phyloP scores from a whole-genome alignment of 2,329 filamentous ascomycete species.

The Aciculosporium take region DNA sequence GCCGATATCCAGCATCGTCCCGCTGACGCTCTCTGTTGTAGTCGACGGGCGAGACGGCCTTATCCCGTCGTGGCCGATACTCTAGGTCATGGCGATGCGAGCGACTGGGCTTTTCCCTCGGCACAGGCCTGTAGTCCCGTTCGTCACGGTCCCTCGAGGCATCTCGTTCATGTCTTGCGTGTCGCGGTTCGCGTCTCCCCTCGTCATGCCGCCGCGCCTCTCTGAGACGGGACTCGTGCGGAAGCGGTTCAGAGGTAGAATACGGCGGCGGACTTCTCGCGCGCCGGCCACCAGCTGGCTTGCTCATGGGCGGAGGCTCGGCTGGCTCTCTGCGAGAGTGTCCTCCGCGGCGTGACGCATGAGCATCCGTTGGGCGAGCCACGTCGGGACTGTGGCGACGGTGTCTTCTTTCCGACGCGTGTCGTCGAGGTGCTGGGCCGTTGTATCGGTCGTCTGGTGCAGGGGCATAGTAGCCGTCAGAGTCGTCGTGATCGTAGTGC shows the following conservation, averaged over 20 bases:
- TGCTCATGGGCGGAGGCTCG: conserved; percentile 2
- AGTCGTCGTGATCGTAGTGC: conserved; percentile 16
- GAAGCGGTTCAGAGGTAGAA: conserved; percentile 4
- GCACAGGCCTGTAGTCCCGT: not conserved
- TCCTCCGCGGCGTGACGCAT: conserved; percentile 7
- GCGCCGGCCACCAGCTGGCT: conserved; percentile 1
- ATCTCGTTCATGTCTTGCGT: not conserved
- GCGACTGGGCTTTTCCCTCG: conserved; percentile 1
- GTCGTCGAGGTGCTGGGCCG: conserved; percentile 9
- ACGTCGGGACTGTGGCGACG: conserved; percentile 8
- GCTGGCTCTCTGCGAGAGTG: conserved; percentile 4
- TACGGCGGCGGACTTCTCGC: conserved; percentile 8
- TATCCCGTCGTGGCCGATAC: conserved; percentile 9
- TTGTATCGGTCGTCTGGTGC: not conserved
- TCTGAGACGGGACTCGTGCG: conserved; percentile 3
- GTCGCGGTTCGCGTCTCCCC: conserved; percentile 1
- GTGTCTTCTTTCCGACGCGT: conserved; percentile 12
- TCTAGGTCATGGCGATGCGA: conserved; percentile 7
- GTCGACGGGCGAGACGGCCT: conserved; percentile 8
- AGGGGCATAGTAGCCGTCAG: conserved; percentile 12
- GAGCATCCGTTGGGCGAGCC: conserved; percentile 4
- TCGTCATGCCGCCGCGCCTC: not conserved
- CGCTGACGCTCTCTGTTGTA: conserved; percentile 8
- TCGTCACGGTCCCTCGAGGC: not conserved
- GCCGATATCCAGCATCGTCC: conserved; percentile 2